A percentile compares a stretch with the other conserved stretches of the same genome.
These are phyloP conservation scores for Lachnellula subtilissima DNA, from an alignment of 2,329 filamentous ascomycete species.

Conservation along the genomic window DNA sequence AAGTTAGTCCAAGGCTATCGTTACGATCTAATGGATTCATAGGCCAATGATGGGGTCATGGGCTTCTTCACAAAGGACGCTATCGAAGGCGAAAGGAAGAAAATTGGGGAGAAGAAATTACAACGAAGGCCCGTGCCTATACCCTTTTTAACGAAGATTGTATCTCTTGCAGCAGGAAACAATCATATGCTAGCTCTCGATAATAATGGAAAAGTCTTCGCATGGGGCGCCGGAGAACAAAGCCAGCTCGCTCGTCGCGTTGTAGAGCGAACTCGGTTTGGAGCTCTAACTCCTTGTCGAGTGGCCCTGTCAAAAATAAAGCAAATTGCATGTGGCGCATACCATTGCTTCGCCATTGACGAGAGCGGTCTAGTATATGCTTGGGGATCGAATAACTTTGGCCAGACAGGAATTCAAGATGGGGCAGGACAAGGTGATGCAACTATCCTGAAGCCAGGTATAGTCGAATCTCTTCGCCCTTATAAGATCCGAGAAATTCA, in stretches of 20 bases:
- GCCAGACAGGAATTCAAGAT: conserved; percentile 66
- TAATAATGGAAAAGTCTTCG: conserved; percentile 50
- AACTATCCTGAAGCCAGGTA: conserved; percentile 63
- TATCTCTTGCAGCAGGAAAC: conserved; percentile 45
- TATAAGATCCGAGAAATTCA: conserved; percentile 61
- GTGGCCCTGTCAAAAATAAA: conserved; percentile 27
- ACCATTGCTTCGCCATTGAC: conserved; percentile 74
- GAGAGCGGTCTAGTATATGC: conserved; percentile 66
- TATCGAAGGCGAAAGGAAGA: background rate
- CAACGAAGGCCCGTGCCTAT: conserved; percentile 9
- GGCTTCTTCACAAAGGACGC: conserved; percentile 38
- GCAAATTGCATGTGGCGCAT: conserved; percentile 52
- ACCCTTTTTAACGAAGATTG: conserved; percentile 47
- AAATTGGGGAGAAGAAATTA: conserved; percentile 16
- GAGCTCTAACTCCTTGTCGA: conserved; percentile 19
- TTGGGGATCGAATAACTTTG: conserved; percentile 86
- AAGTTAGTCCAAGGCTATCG: background rate
- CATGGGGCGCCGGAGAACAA: conserved; percentile 63
- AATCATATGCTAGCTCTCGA: conserved; percentile 55
- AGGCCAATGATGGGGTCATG: conserved; percentile 59
- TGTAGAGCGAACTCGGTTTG: conserved; percentile 22
- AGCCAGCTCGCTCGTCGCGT: conserved; percentile 50
- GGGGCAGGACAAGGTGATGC: conserved; percentile 64
- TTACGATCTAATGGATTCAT: conserved; percentile 11
- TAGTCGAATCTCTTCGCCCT: conserved; percentile 59